Base-by-base conservation (phyloP, 345 rosid species). In the Eucalyptus guilfoylei region DNA sequence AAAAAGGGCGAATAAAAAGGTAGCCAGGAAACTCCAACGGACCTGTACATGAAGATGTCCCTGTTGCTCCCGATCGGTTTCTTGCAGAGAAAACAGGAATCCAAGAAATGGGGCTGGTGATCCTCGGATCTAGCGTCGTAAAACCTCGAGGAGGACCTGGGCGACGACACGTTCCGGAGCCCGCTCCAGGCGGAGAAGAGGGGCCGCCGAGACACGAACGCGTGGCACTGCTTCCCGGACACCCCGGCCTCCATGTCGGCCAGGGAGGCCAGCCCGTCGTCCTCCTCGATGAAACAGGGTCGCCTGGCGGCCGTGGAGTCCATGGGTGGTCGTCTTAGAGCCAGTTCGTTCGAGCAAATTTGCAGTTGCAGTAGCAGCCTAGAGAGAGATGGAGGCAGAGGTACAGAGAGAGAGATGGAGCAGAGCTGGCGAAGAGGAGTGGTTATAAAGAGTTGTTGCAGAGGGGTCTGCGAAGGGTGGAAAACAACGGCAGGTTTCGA, bases 11-110 rank as follows among this genome's bases (percentile, higher is more conserved):
- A 37, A 11, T 2, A 40, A 37, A 37, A 21, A 40, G 47, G 23
- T 6, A 2, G 13, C 23, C 4, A 16, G 42, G 4, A 40, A 40
- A 21, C 19, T 52, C 32, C 50, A 6, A 30, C 93, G 48, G 44
- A 96, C 98, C 97, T 95, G 92, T 96, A 96, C 98, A 95, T 96
- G 86, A 89, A 96, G 94, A 96, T 96, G 93, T 96, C 98, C 88
- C 90, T 93, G 95, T 95, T 94, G 87, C 89, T 92, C 54, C 96
- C 95, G 14, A 96, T 94, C 5, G 93, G 95, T 62, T 95, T 96
- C 93, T 94, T 95, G 92, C 98, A 96, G 76, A 89, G 94, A 88
- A 90, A 93, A 92, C 98, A 96, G n/a, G 96, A 87, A 80, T 94
- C 97, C 91, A 96, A 58, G 94, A 94, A 96, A 90, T 95, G 92